Percentiles rank a stretch among this genome's conserved stretches.
Conservation (phyloP, 768 basidiomycete genomes). For the Boletus subparvulus region DNA sequence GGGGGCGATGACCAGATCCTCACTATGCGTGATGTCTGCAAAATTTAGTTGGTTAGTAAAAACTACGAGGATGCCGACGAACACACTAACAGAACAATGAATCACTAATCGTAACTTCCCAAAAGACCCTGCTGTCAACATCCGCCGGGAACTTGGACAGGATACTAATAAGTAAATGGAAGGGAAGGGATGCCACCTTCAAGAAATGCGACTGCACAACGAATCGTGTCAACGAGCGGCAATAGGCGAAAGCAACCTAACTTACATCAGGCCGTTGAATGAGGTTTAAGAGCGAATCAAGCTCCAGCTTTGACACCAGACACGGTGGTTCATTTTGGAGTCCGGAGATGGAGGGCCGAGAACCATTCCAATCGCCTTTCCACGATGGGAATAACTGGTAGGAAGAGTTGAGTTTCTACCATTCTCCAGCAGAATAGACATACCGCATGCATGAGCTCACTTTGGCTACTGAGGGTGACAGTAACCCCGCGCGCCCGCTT, state of each 20-base stretch:
- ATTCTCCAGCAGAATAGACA: not conserved
- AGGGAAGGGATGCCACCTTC: slow-evolving; percentile 80
- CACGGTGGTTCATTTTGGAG: slow-evolving; percentile 59
- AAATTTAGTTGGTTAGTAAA: slow-evolving; percentile 7
- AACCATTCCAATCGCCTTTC: slow-evolving; percentile 72
- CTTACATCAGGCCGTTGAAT: slow-evolving; percentile 77
- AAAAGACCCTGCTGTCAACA: slow-evolving; percentile 73
- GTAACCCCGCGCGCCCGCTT: slow-evolving; percentile 81
- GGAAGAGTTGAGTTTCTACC: not conserved
- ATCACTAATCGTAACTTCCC: slow-evolving; percentile 63
- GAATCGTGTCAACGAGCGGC: slow-evolving; percentile 13
- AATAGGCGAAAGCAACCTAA: slow-evolving; percentile 2
- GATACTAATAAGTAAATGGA: slow-evolving; percentile 73
- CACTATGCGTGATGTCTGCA: slow-evolving; percentile 39
- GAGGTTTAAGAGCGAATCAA: slow-evolving; percentile 64
- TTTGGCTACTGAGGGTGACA: slow-evolving; percentile 75
- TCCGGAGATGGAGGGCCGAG: slow-evolving; percentile 64
- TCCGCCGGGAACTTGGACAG: slow-evolving; percentile 78
- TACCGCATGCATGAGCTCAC: slow-evolving; percentile 80
- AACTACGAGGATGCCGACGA: not conserved
- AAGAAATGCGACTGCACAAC: slow-evolving; percentile 72
- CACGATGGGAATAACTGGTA: slow-evolving; percentile 77
- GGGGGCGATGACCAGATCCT: not conserved
- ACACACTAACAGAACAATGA: slow-evolving; percentile 58
- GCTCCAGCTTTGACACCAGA: slow-evolving; percentile 64